A percentile compares a stretch with the other conserved stretches of the same genome.
Conservation (phyloP, 2,329 filamentous ascomycete genomes). For the Ophiostoma perfectum region DNA sequence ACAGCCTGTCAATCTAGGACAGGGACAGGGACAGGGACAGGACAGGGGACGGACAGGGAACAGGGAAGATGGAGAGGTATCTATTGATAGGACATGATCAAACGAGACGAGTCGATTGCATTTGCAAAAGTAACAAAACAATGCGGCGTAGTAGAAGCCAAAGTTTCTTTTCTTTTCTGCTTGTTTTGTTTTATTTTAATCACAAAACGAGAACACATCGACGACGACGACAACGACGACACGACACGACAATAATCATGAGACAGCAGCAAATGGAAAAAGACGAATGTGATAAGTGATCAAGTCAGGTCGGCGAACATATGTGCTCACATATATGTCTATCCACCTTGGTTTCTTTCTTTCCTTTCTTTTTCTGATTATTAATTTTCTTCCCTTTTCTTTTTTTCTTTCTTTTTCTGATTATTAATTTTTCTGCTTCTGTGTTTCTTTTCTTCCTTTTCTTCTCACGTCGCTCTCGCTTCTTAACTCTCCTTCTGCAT, state of each 20-base stretch:
- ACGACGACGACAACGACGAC: background rate
- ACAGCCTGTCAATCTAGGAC: background rate
- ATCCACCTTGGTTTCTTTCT: constrained; percentile 1
- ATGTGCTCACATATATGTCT: too few species aligned
- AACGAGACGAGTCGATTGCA: background rate
- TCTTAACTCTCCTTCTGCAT: background rate
- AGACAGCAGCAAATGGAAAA: background rate
- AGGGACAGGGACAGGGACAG: background rate
- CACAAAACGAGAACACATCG: background rate
- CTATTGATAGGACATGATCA: too few species aligned
- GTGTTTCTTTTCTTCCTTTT: background rate
- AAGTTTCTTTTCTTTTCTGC: too few species aligned
- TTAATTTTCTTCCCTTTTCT: constrained; percentile 12
- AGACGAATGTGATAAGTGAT: background rate
- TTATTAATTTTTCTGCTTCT: background rate
- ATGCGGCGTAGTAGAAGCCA: too few species aligned
- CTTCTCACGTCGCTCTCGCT: background rate
- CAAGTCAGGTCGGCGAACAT: background rate
- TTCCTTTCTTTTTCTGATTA: constrained; percentile 16
- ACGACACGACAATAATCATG: background rate
- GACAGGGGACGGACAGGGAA: background rate
- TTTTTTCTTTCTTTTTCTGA: constrained; percentile 2
- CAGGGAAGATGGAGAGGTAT: background rate
- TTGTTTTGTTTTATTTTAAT: background rate
- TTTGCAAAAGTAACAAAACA: too few species aligned